Evolutionary conservation across 345 rosid genomes (phyloP).

Genomic region (Geranium brycei): DNA sequence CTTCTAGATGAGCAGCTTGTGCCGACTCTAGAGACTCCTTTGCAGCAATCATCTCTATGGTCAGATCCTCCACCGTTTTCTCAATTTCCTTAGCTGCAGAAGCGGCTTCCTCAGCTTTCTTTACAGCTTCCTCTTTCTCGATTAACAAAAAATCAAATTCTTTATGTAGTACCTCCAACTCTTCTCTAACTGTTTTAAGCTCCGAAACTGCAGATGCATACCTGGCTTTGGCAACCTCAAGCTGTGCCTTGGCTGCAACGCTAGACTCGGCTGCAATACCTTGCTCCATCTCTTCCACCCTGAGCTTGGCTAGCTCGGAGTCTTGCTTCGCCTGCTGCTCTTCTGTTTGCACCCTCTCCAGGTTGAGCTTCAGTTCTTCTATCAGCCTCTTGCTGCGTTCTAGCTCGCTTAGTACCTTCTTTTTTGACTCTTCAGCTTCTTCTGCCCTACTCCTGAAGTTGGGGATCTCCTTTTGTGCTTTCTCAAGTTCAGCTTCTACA

Average conservation of each 20-base stretch:
- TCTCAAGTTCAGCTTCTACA: slow-evolving; percentile 68
- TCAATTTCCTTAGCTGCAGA: slow-evolving; percentile 70
- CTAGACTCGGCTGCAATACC: slow-evolving; percentile 83
- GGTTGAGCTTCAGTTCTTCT: slow-evolving; percentile 73
- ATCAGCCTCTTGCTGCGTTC: slow-evolving; percentile 68
- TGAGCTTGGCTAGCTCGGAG: slow-evolving; percentile 74
- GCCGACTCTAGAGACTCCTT: slow-evolving; percentile 78
- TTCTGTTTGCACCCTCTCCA: slow-evolving; percentile 88
- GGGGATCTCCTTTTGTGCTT: slow-evolving; percentile 59
- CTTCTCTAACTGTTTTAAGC: slow-evolving; percentile 54
- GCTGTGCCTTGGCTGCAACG: slow-evolving; percentile 87
- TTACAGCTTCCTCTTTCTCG: slow-evolving; percentile 47
- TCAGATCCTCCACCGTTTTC: slow-evolving; percentile 76
- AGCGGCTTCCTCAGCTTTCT: slow-evolving; percentile 62
- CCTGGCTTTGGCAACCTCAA: slow-evolving; percentile 84
- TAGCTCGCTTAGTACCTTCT: slow-evolving; percentile 49
- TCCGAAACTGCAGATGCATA: slow-evolving; percentile 63
- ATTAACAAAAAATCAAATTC: slow-evolving; percentile 46
- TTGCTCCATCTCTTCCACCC: slow-evolving; percentile 88
- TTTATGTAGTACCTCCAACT: slow-evolving; percentile 36
- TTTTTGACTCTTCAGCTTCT: slow-evolving; percentile 48
- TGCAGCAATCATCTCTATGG: slow-evolving; percentile 67
- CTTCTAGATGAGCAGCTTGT: slow-evolving; percentile 87
- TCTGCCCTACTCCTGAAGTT: slow-evolving; percentile 43
- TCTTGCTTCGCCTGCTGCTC: slow-evolving; percentile 89